A percentile compares a stretch with the other conserved stretches of the same genome.
These are phyloP conservation scores for barrel medic (Medicago truncatula) DNA, from an alignment of 306 rosid species.

Conservation along the genomic window DNA sequence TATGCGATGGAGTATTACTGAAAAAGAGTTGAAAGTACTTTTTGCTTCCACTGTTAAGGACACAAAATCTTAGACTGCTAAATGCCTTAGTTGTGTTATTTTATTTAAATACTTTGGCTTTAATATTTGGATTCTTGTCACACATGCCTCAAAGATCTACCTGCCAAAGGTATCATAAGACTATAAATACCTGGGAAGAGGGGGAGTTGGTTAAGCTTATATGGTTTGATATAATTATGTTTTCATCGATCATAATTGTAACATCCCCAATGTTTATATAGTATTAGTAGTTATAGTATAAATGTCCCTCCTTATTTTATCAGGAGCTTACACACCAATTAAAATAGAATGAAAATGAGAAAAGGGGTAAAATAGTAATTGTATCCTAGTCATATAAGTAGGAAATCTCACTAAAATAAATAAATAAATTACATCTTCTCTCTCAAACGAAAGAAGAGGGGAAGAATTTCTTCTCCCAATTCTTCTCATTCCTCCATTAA, in stretches of 20 bases:
- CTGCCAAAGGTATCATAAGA: slow-evolving; percentile 3
- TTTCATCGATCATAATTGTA: background rate
- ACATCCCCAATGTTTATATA: no score
- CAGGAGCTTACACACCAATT: no score
- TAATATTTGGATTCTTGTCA: background rate
- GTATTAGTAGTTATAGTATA: no score
- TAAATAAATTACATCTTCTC: no score
- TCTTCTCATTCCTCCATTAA: no score
- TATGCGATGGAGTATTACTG: background rate
- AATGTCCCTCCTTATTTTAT: no score
- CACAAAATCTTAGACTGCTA: background rate
- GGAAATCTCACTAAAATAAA: no score
- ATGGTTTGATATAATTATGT: slow-evolving; percentile 7
- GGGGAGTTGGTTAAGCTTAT: slow-evolving; percentile 10
- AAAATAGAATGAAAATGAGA: no score
- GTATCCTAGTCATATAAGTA: no score
- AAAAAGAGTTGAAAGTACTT: background rate
- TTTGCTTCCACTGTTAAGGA: background rate
- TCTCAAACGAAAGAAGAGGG: no score
- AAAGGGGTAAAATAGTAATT: no score
- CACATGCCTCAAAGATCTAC: background rate
- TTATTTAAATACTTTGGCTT: background rate
- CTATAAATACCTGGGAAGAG: background rate
- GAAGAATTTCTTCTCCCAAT: no score
- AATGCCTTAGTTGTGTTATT: background rate